These are phyloP conservation scores for Diddensiella santjacobensis DNA, from an alignment of 805 yeast species.

Conservation along the genomic window DNA sequence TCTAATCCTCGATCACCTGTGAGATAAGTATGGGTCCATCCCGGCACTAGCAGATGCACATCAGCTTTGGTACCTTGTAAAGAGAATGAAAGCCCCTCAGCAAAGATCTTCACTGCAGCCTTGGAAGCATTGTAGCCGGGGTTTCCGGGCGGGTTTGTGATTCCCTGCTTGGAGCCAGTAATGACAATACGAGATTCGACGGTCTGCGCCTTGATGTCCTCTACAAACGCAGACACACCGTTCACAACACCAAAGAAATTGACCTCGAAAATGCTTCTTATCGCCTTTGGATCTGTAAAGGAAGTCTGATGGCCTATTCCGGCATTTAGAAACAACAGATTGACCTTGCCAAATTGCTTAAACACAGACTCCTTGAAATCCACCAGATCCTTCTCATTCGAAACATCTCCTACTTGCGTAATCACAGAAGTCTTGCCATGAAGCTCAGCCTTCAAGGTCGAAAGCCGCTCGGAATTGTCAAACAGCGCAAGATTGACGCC, in stretches of 20 bases:
- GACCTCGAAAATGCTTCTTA: constrained; percentile 23
- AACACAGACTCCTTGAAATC: constrained; percentile 22
- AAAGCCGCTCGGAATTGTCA: constrained; percentile 18
- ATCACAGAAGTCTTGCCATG: constrained; percentile 8
- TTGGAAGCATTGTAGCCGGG: constrained; percentile 55
- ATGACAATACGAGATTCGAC: constrained; percentile 19
- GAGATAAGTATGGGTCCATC: constrained; percentile 29
- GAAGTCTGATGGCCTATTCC: constrained; percentile 24
- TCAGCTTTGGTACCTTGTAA: constrained; percentile 20
- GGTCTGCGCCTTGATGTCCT: constrained; percentile 19
- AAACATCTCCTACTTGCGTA: constrained; percentile 21
- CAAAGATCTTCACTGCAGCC: constrained; percentile 49
- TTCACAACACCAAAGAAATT: constrained; percentile 28
- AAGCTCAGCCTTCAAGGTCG: constrained; percentile 9
- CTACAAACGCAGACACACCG: constrained; percentile 26
- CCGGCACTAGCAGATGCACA: constrained; percentile 28
- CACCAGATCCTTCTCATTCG: constrained; percentile 20
- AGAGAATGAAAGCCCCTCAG: constrained; percentile 29
- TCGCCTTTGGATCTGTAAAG: constrained; percentile 21
- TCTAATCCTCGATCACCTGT: constrained; percentile 22
- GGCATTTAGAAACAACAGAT: constrained; percentile 28
- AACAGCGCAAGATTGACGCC: constrained; percentile 29
- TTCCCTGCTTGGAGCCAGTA: constrained; percentile 31
- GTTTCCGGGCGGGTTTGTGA: constrained; percentile 46
- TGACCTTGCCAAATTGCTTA: constrained; percentile 20